Base-by-base conservation (phyloP, 2,329 filamentous ascomycete species). In the Fusarium succisae region DNA sequence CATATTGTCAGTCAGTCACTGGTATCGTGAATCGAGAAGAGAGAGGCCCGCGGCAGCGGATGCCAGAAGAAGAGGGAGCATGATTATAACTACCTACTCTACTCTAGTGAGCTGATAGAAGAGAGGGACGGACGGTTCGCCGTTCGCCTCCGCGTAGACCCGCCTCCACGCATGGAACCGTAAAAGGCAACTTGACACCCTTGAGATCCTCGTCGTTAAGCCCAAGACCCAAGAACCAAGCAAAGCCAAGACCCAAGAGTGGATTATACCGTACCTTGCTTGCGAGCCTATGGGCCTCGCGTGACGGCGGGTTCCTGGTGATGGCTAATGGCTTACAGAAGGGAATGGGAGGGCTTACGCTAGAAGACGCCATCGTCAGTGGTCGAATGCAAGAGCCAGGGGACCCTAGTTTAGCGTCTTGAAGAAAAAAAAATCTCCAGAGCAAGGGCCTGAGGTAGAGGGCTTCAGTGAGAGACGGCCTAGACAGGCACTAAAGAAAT, bases 11-110 rank as follows among this genome's bases (percentile, higher is more conserved):
- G 45, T 74, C 14, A 30, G 64, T 32, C 51, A 57, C 43, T 57
- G 44, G 30, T 62, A 61, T 22, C 53, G 54, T 44, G 22, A 51
- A 60, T 61, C 45, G 39, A 61, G 53, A 65, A 69, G 57, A 57
- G 30, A 88, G 55, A 88, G 88, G 80, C 59, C 50, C 38, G 63
- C 57, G 50, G n/a, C 28, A 48, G 58, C 54, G 54, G 66, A 20
- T 64, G 30, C 13, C 41, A 30, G 30, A 63, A 50, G 67, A 63
- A 56, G 72, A 45, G 61, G 66, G 68, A 63, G 66, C 47, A 70
- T 67, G 51, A 63, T 75, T 75, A 75, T 75, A 75, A 73, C 65
- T 68, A 59, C 30, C 63, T 67, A 63, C 28, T 35, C 35, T 37
- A 18, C 35, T 57, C 38, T 45, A 56, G 60, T 62, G 70, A 72